A percentile compares a stretch with the other conserved stretches of the same genome.
Conservation (phyloP, 345 rosid species). For the Lumnitzera littorea region DNA sequence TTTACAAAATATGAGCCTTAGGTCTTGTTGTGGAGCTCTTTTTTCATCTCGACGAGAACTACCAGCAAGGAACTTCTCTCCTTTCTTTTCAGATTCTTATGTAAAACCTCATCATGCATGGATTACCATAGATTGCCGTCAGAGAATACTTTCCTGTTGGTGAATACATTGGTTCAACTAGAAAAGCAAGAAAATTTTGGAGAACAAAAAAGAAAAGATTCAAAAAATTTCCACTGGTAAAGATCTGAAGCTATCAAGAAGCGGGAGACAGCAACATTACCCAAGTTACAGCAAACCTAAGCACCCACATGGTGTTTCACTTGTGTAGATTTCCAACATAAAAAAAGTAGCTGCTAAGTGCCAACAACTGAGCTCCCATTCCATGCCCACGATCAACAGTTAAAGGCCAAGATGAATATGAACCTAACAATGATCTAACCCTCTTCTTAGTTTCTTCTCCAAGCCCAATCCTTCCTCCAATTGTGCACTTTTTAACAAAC, state of each 20-base stretch:
- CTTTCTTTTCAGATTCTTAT: slow-evolving; percentile 97
- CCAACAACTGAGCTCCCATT: too few species aligned
- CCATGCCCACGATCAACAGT: too few species aligned
- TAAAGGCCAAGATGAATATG: too few species aligned
- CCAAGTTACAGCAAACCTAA: too few species aligned
- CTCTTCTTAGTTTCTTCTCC: too few species aligned
- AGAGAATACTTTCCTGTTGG: slow-evolving; percentile 88
- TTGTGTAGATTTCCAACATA: too few species aligned
- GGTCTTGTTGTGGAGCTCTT: slow-evolving; percentile 92
- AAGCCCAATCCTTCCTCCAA: too few species aligned
- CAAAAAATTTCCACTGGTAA: slow-evolving; percentile 49
- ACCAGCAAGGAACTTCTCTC: slow-evolving; percentile 89
- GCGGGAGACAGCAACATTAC: too few species aligned
- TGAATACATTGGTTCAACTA: slow-evolving; percentile 89
- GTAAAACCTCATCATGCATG: slow-evolving; percentile 77
- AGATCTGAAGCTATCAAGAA: slow-evolving; percentile 46
- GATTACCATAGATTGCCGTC: slow-evolving; percentile 85
- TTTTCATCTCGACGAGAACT: slow-evolving; percentile 84
- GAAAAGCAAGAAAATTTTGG: slow-evolving; percentile 92
- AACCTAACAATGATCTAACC: too few species aligned
- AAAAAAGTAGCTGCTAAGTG: too few species aligned
- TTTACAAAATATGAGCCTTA: slow-evolving; percentile 50
- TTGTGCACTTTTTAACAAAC: too few species aligned
- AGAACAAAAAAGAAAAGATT: slow-evolving; percentile 62
- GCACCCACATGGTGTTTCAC: too few species aligned